A percentile compares a stretch with the other conserved stretches of the same genome.
Evolutionary conservation across 441 rosid species (phyloP).

Genomic region (Caryocar brasiliense): DNA sequence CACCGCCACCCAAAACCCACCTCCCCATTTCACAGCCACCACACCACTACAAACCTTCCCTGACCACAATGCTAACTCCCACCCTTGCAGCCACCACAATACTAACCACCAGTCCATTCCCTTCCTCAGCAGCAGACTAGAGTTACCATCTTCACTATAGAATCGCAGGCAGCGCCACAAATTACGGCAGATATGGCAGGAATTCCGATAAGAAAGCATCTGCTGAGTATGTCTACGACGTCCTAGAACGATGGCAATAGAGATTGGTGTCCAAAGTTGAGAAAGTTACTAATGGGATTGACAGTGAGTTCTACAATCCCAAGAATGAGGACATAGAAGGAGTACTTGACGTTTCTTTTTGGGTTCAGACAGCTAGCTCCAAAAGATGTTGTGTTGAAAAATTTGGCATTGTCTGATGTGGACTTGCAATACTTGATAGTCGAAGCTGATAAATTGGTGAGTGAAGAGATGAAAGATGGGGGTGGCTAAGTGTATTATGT

Average conservation of each 20-base stretch:
- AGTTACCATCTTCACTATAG: slow-evolving; percentile 64
- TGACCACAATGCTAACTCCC: slow-evolving; percentile 30
- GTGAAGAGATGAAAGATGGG: slow-evolving; percentile 63
- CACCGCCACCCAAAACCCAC: slow-evolving; percentile 17
- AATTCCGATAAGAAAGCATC: slow-evolving; percentile 77
- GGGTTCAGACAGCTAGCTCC: slow-evolving; percentile 77
- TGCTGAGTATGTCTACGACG: slow-evolving; percentile 84
- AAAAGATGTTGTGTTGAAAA: slow-evolving; percentile 54
- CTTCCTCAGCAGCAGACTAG: slow-evolving; percentile 41
- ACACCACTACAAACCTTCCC: slow-evolving; percentile 17
- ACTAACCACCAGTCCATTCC: slow-evolving; percentile 28
- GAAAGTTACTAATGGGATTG: slow-evolving; percentile 92
- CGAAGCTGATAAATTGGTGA: slow-evolving; percentile 49
- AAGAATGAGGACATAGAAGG: slow-evolving; percentile 69
- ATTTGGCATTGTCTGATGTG: slow-evolving; percentile 75
- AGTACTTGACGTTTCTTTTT: slow-evolving; percentile 69
- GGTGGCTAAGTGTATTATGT: slow-evolving; percentile 67
- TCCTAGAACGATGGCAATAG: slow-evolving; percentile 89
- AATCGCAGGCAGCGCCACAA: slow-evolving; percentile 90
- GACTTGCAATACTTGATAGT: slow-evolving; percentile 70
- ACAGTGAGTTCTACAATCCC: slow-evolving; percentile 86
- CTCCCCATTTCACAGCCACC: slow-evolving; percentile 7
- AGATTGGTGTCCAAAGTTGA: slow-evolving; percentile 77
- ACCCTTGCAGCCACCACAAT: slow-evolving; percentile 46
- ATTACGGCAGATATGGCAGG: slow-evolving; percentile 82